phyloP scores from a whole-genome alignment of 2,329 filamentous ascomycete species.

The Colletotrichum graminicola region DNA sequence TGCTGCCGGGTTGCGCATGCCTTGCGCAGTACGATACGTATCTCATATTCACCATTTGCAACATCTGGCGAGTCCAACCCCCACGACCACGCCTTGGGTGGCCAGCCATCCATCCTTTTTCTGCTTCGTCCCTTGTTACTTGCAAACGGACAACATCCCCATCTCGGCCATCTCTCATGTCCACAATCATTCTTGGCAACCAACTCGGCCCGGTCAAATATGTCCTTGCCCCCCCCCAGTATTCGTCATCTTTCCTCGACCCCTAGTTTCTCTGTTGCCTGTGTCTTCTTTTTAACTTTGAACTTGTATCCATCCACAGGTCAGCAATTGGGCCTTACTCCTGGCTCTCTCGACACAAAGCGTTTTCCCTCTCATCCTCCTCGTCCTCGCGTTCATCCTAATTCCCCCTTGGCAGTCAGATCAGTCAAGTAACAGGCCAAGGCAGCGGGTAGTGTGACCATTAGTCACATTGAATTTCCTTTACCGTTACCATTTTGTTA shows the following conservation, averaged over 20 bases:
- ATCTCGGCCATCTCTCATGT: constrained; percentile 1
- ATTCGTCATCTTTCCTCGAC: not conserved
- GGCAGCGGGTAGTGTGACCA: not conserved
- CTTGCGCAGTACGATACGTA: not conserved
- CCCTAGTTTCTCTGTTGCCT: not conserved
- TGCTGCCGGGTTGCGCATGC: not conserved
- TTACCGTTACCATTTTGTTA: not conserved
- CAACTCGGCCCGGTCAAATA: constrained; percentile 4
- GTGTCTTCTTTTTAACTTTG: constrained; percentile 8
- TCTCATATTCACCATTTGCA: not conserved
- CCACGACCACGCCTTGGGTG: not conserved
- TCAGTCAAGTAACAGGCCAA: not conserved
- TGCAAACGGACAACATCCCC: not conserved
- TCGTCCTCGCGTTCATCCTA: not conserved
- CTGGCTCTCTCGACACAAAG: not conserved
- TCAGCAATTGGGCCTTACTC: not conserved
- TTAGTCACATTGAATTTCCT: not conserved
- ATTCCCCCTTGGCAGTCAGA: not conserved
- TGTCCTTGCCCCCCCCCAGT: constrained; percentile 7
- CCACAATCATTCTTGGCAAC: not conserved
- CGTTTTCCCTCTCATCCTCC: not conserved
- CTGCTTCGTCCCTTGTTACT: not conserved
- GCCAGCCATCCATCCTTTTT: not conserved
- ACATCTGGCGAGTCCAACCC: not conserved
- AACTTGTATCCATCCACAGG: constrained; percentile 4